Conservation (phyloP, 2,329 filamentous ascomycete species). For the Monosporascus ibericus region DNA sequence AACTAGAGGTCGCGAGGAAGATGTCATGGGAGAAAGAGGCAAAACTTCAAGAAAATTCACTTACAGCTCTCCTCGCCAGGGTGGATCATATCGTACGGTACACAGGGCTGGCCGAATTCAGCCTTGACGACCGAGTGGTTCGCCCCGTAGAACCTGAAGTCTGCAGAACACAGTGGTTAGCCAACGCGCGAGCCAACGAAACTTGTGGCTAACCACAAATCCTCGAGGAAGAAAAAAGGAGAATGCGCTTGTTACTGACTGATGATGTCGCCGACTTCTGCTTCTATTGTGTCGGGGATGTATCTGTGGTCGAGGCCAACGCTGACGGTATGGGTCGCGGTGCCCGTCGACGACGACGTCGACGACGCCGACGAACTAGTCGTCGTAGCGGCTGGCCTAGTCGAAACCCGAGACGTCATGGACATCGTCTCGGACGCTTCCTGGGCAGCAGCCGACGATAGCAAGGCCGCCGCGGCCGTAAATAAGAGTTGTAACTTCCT, state of each 20-base stretch:
- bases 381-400: not conserved
- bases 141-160: constrained; percentile 39
- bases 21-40: not conserved
- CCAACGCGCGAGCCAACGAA: not conserved
- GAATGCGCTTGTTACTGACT: constrained; percentile 3
- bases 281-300: constrained; percentile 8
- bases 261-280: constrained; percentile 10
- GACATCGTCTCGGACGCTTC: not conserved
- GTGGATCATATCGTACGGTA: constrained; percentile 52
- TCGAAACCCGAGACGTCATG: not conserved
- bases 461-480: not conserved
- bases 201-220: not conserved
- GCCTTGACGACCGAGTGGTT: constrained; percentile 58
- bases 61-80: constrained; percentile 37
- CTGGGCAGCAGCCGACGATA: constrained; percentile 1
- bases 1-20: not conserved
- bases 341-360: not conserved
- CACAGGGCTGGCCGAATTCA: constrained; percentile 54
- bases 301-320: constrained; percentile 12
- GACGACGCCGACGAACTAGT: not conserved
- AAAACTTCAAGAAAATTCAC: not conserved
- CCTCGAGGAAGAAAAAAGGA: too few species aligned
- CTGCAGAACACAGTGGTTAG: constrained; percentile 8
- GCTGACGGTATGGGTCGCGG: constrained; percentile 8
- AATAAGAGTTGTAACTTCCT: constrained; percentile 1